Base-by-base conservation (phyloP, 2,329 filamentous ascomycete species). In the Scedosporium aurantiacum region DNA sequence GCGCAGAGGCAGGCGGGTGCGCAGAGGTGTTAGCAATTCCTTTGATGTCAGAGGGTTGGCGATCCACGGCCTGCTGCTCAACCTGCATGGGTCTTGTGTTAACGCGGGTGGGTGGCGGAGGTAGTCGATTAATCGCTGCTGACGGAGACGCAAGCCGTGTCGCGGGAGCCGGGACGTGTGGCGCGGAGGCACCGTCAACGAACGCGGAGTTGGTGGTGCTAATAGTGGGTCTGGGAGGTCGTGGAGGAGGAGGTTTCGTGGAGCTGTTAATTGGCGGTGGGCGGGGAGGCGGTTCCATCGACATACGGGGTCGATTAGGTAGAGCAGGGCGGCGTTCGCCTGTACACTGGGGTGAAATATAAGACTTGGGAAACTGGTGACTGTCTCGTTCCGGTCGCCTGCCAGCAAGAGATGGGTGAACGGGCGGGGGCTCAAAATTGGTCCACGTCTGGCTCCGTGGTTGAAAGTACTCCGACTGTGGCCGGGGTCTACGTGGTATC, bases 401-500 rank as follows among this genome's bases (percentile, higher is more conserved):
- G 57, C 28, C 28, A 16, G 47, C 45, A 18, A 37, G 40, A 47
- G 58, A 32, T 18, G 58, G 28, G 66, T 84, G 83, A 4, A 79
- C 65, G 1, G 81, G 80, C 2, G 81, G 80, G 2, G 81, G 78
- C 3, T 85, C 81, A 61, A 77, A 82, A 65, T 1, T 63, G 64
- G 10, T 64, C 62, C 10, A 68, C 55, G 7, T 65, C 59, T 14
- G 67, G 65, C 16, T 64, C 66, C 8, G 68, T 1, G 64, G 61
- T 3, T 62, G 63, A 23, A 69, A 67, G 32, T 63, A 67, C 5
- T 68, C 67, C 0, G 64, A 65, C 8, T 67, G 69, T 2, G 82
- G 82, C 32, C 81, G 80, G 55, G 79, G 80, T 12, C 81, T 75
- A 5, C 71, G 76, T 18, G 76, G 80, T 54, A 81, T 76, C 61